Evolutionary conservation across 192 early-diverging fungal species (phyloP), one percentile per base, ranked within the genome.

Genomic region (Funneliformis geosporum): DNA sequence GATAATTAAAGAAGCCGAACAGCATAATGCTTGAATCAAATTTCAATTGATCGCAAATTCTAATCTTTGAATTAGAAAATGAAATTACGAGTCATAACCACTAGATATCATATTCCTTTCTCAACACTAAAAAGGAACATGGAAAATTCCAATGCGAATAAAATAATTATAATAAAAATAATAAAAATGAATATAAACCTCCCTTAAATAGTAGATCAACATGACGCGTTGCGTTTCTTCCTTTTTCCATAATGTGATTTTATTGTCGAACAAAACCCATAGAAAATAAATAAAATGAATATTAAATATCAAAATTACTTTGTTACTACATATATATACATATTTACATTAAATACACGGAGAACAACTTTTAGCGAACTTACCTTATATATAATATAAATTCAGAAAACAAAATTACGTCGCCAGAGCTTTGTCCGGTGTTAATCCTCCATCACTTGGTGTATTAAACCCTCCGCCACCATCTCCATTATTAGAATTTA

Each of bases 11-110:
- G 21, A 25, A 23, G 27, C 14, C 44, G 33, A 33, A 72, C 70
- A 72, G 70, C 44, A 44, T 50, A n/a, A 50, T 69, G 70, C 70
- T n/a, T 72, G 42, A 44, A 72, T 72, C 70, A 47, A 72, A 42
- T 43, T 47, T 47, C 23, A 72, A 42, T 72, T 72, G 70, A 72
- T n/a, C 70, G 70, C 70, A 72, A 55, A 72, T 72, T 72, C 70
- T 72, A 39, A 72, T 72, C 70, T 72, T 33, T 23, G 27, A 72
- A 39, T 72, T 25, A 72, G 70, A 72, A 72, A 42, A 72, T n/a
- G 70, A 72, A 72, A 72, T 72, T 72, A 72, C 70, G 39, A 72
- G 70, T 72, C 70, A 72, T 72, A 72, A 42, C 43, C 44, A 72
- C 70, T 72, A 46, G 43, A 47, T 72, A 23, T 47, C 44, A 44